These are phyloP conservation scores for Kwoniella dejecticola DNA, from an alignment of 768 basidiomycete species.

Conservation along the genomic window DNA sequence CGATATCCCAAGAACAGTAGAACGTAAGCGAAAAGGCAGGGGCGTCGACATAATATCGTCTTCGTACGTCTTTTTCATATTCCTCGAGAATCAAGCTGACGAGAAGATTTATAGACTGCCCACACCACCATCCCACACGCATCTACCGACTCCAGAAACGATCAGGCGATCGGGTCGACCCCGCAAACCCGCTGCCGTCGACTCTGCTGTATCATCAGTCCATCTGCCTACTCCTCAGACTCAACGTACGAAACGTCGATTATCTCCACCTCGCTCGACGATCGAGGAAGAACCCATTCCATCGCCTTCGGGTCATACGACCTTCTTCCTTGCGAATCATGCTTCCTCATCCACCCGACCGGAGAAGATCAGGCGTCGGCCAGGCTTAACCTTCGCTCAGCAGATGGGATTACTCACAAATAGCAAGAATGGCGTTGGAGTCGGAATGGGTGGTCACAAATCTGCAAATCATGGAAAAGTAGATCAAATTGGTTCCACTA, in stretches of 20 bases:
- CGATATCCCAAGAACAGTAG: conserved; percentile 30
- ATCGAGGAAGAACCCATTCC: conserved; percentile 9
- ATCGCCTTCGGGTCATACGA: conserved; percentile 44
- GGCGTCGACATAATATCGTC: conserved; percentile 31
- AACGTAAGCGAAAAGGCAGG: conserved; percentile 38
- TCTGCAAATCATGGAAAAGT: conserved; percentile 26
- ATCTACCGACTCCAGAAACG: conserved; percentile 44
- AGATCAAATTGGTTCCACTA: conserved; percentile 25
- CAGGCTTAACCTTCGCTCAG: conserved; percentile 47
- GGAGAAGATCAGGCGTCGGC: conserved; percentile 33
- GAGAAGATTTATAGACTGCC: conserved; percentile 22
- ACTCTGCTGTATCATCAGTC: conserved; percentile 5
- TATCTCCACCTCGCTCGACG: neutral
- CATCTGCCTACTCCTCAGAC: conserved; percentile 47
- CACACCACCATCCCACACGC: conserved; percentile 34
- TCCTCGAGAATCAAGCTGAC: neutral
- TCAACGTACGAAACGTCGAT: conserved; percentile 30
- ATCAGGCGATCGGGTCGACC: conserved; percentile 22
- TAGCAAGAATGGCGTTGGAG: conserved; percentile 28
- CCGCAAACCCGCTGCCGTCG: conserved; percentile 18
- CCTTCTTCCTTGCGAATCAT: conserved; percentile 39
- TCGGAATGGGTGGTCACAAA: conserved; percentile 39
- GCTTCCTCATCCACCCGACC: conserved; percentile 1
- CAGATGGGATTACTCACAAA: conserved; percentile 41
- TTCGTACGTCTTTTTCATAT: conserved; percentile 22